Percentiles rank a stretch among this genome's conserved stretches.
Conservation (phyloP, 2,329 filamentous ascomycete species). For the Aotearoamyces nothofagi region DNA sequence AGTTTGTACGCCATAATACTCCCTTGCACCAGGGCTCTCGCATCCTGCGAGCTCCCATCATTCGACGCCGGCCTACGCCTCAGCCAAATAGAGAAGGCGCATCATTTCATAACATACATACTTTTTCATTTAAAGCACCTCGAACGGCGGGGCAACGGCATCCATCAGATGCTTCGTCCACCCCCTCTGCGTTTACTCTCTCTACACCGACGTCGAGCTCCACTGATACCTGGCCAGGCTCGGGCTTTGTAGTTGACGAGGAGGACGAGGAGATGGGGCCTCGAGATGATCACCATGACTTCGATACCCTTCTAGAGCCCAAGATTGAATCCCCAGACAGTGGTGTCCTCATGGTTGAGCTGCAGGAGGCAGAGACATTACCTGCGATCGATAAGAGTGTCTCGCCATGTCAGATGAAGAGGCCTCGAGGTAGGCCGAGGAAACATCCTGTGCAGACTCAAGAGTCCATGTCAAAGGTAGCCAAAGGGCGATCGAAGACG, state of each 20-base stretch:
- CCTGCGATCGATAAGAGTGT: not conserved
- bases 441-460: conserved; percentile 50
- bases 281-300: not conserved
- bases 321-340: not conserved
- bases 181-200: not conserved
- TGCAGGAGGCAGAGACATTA: conserved; percentile 1
- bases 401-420: conserved; percentile 29
- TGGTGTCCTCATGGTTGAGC: not conserved
- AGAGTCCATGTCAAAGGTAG: conserved; percentile 44
- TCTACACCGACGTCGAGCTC: not conserved
- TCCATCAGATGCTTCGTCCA: not conserved
- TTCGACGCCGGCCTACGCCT: conserved; percentile 5
- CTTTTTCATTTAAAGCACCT: not conserved
- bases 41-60: conserved; percentile 7
- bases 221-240: not conserved
- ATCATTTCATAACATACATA: no score
- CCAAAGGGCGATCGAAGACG: conserved; percentile 83
- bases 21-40: conserved; percentile 4
- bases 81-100: no score
- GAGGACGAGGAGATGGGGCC: not conserved
- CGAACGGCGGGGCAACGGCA: not conserved
- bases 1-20: conserved; percentile 7
- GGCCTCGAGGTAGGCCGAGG: conserved; percentile 61
- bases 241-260: conserved; percentile 1
- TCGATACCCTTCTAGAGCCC: not conserved